Percentiles rank a stretch among this genome's conserved stretches.
phyloP scores from a whole-genome alignment of 805 yeast species.

The Myxozyma melibiosi region DNA sequence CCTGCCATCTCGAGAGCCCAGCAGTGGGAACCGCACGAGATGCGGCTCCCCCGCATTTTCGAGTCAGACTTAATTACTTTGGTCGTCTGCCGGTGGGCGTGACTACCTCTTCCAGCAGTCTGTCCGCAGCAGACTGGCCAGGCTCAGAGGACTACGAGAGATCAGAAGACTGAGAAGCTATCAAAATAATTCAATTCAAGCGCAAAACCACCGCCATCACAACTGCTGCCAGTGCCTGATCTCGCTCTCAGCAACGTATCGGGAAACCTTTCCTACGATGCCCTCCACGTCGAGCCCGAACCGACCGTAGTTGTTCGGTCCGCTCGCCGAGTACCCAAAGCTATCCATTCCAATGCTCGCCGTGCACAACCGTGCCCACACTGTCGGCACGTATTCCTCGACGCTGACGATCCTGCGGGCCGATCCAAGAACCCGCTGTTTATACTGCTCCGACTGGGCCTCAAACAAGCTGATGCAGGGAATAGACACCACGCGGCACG shows the following conservation, averaged over 20 bases:
- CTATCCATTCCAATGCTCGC: slow-evolving; percentile 9
- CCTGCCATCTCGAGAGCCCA: too few species aligned
- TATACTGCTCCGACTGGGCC: slow-evolving; percentile 4
- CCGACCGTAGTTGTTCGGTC: slow-evolving; percentile 3
- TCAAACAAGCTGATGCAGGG: slow-evolving; percentile 8
- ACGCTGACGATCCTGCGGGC: neutral
- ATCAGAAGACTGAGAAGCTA: too few species aligned
- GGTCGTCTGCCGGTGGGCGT: too few species aligned
- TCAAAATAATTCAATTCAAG: too few species aligned
- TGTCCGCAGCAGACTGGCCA: too few species aligned
- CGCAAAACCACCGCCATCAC: too few species aligned
- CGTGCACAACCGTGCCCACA: slow-evolving; percentile 10
- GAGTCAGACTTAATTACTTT: too few species aligned
- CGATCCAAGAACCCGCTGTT: neutral
- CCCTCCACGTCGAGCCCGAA: slow-evolving; percentile 8
- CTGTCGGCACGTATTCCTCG: slow-evolving; percentile 8
- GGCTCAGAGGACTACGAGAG: too few species aligned
- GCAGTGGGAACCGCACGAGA: too few species aligned
- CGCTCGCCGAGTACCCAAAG: slow-evolving; percentile 11
- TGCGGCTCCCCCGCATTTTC: too few species aligned
- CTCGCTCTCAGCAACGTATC: neutral
- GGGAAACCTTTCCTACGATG: neutral
- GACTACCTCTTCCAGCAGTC: too few species aligned
- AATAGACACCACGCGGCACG: slow-evolving; percentile 7
- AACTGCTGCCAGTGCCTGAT: neutral